These are phyloP conservation scores for Mycosarcoma mackinlayi DNA, from an alignment of 1,284 basidiomycete genomes.

Conservation along the genomic window DNA sequence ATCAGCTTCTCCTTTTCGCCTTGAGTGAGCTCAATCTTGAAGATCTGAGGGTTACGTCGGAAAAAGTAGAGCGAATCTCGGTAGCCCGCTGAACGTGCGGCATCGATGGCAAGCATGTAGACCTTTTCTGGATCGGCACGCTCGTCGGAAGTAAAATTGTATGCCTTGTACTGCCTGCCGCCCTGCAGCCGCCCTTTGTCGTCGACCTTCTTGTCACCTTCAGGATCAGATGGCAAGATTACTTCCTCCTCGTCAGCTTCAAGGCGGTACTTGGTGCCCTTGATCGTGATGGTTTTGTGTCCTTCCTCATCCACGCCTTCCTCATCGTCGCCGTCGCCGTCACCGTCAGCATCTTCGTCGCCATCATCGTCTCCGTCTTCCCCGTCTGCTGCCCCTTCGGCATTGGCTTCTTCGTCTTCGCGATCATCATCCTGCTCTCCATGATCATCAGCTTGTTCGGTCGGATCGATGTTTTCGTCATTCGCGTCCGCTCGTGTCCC, in stretches of 20 bases:
- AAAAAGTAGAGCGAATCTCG: constrained; percentile 97
- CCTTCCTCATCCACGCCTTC: constrained; percentile 43
- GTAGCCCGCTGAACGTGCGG: constrained; percentile 92
- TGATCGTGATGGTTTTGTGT: constrained; percentile 77
- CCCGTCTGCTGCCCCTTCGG: constrained; percentile 8
- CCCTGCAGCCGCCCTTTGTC: constrained; percentile 82
- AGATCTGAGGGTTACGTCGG: constrained; percentile 85
- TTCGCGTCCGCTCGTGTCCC: constrained; percentile 24
- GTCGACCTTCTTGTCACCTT: constrained; percentile 92
- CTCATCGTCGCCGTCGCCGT: constrained; percentile 25
- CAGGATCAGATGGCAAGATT: constrained; percentile 82
- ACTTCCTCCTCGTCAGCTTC: constrained; percentile 89
- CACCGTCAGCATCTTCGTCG: constrained; percentile 22
- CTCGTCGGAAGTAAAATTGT: constrained; percentile 83
- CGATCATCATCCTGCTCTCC: constrained; percentile 26
- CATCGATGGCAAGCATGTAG: constrained; percentile 97
- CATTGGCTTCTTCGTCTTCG: constrained; percentile 11
- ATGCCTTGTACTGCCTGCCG: constrained; percentile 87
- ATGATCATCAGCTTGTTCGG: constrained; percentile 7
- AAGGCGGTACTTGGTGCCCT: constrained; percentile 80
- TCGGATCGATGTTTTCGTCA: constrained; percentile 16
- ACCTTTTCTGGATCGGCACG: constrained; percentile 81
- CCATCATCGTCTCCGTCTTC: constrained; percentile 25
- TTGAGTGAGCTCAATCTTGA: constrained; percentile 76
- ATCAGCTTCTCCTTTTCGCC: constrained; percentile 91